Evolutionary conservation across 106 monocot species (phyloP).

Genomic region (Xerophyta viscosa): DNA sequence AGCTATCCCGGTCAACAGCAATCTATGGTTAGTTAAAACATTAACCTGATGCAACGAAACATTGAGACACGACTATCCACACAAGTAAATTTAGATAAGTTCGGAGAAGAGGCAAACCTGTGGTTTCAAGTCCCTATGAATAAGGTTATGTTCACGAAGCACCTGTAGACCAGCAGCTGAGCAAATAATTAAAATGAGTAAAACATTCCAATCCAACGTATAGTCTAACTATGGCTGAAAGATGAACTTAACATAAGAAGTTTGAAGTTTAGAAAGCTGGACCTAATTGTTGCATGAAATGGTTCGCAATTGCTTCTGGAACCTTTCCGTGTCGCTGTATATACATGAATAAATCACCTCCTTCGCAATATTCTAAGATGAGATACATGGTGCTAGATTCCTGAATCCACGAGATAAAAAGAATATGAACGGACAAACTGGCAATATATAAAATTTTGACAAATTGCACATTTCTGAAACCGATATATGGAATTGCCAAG

Average conservation of each 20-base stretch:
- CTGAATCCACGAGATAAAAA: constrained; percentile 18
- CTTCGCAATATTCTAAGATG: constrained; percentile 82
- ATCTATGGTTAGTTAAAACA: no score
- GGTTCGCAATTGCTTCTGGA: constrained; percentile 71
- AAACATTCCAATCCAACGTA: no score
- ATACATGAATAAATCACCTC: constrained; percentile 82
- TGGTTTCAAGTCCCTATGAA: constrained; percentile 95
- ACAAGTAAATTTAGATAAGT: no score
- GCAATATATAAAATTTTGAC: no score
- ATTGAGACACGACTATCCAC: no score
- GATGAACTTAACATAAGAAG: not conserved
- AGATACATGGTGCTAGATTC: constrained; percentile 62
- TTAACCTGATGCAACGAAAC: no score
- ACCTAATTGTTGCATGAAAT: constrained; percentile 95
- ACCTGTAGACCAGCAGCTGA: constrained; percentile 90
- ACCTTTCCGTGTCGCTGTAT: constrained; percentile 62
- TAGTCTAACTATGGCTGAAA: not conserved
- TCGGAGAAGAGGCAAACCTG: no score
- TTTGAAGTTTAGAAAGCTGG: constrained; percentile 7
- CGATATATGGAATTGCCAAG: no score
- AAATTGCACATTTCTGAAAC: no score
- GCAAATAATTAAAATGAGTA: no score
- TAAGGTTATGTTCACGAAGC: constrained; percentile 82
- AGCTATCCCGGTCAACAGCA: no score
- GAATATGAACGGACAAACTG: not conserved